Base-by-base conservation (phyloP, 176 grass and related monocot species). In the Paspalum notatum region DNA sequence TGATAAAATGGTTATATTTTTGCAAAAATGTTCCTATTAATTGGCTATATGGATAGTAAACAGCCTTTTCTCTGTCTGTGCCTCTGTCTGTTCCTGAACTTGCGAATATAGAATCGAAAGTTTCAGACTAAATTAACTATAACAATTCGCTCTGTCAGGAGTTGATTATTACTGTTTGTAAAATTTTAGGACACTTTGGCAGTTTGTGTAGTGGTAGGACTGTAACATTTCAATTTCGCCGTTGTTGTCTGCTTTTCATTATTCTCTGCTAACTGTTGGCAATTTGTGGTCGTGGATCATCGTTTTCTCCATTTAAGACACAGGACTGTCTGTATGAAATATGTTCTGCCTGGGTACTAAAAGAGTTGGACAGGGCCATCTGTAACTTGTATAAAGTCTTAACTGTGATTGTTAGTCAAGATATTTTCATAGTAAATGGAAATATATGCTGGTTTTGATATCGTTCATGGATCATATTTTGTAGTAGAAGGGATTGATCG, bases 31-130 rank as follows among this genome's bases (percentile, higher is more conserved):
- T 82, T 48, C 9, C 64, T 63, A 40, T n/a, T 26, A 46, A 10
- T 59, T 49, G 40, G 4, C 58, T 11, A 48, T 62, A 67, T 58
- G 81, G 68, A 14, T 61, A 78, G 25, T 39, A 20, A 55, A 38
- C 71, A 81, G 40, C 21, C 66, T 82, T 74, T 16, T 32, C 24
- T 77, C 22, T 75, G 41, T 65, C 66, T 75, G 56, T 46, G 8
- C 67, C 66, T 48, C 4, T 78, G 8, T 62, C 24, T 32, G 24
- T 37, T 85, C 5, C 8, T 76, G 46, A 61, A 43, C 62, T 80
- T 3, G 61, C 12, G 12, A 42, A 52, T 54, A 70, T 54, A 70
- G 62, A 81, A 76, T 70, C 62, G 51, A 16, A 67, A 68, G 15
- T 15, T 51, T 32, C 70, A 82, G 3, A 53, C 11, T 62, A 12